These are phyloP conservation scores for Lagenidium giganteum DNA, from an alignment of 352 stramenopile species.

Conservation along the genomic window DNA sequence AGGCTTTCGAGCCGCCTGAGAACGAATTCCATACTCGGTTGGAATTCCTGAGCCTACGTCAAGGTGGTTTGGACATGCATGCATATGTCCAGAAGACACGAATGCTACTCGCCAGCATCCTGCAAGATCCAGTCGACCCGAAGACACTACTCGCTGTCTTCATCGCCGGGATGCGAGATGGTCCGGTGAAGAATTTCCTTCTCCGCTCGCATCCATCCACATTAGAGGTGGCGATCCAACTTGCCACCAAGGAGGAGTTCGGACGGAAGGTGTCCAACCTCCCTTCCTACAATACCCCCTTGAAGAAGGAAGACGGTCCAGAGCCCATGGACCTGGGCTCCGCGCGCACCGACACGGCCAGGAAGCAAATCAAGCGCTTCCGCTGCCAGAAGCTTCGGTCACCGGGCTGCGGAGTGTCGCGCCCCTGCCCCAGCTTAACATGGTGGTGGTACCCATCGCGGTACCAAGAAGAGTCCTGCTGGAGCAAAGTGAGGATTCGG, in stretches of 20 bases:
- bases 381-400: too few relatives aligned
- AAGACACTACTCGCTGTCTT: constrained; percentile 7
- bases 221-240: constrained; percentile 5
- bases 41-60: constrained; percentile 7
- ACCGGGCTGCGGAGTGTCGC: too few relatives aligned
- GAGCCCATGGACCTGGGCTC: constrained; percentile 12
- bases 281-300: too few relatives aligned
- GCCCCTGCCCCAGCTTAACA: too few relatives aligned
- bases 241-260: constrained; percentile 7
- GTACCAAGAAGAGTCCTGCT: too few relatives aligned
- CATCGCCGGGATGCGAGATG: constrained; percentile 6
- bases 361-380: too few relatives aligned
- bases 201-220: constrained; percentile 4
- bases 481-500: too few relatives aligned
- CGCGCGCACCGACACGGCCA: too few relatives aligned
- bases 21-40: constrained; percentile 6
- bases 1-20: constrained; percentile 8
- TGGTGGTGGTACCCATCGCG: too few relatives aligned
- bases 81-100: constrained; percentile 10
- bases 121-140: not conserved
- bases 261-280: constrained; percentile 1
- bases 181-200: constrained; percentile 8
- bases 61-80: constrained; percentile 10
- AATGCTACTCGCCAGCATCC: constrained; percentile 7
- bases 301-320: constrained; percentile 1